A percentile compares a stretch with the other conserved stretches of the same genome.
Evolutionary conservation across 164 flowering plant genomes (phyloP).

Genomic region (Berberis thunbergii): DNA sequence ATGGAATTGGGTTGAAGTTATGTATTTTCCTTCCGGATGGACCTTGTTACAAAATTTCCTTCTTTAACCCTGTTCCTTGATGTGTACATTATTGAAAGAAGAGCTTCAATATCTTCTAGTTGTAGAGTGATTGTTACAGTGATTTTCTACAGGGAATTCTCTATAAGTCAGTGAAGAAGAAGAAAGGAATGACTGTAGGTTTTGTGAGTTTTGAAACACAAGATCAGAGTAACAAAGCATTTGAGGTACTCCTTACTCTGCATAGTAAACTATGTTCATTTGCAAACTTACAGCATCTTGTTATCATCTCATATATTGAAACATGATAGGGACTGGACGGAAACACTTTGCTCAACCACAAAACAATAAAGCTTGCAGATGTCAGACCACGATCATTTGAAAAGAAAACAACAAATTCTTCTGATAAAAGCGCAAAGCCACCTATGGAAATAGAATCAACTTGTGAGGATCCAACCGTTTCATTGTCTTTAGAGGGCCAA

Average conservation of each 20-base stretch:
- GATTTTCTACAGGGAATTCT: conserved; percentile 44
- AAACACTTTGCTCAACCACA: conserved; percentile 49
- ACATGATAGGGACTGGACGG: conserved; percentile 59
- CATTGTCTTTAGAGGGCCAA: conserved; percentile 12
- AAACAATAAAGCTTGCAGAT: conserved; percentile 64
- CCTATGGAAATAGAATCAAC: conserved; percentile 5
- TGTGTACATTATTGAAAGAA: neutral
- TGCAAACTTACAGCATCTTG: neutral
- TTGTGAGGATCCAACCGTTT: conserved; percentile 13
- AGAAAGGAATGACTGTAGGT: conserved; percentile 80
- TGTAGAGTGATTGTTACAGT: conserved; percentile 1
- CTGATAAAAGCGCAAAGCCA: conserved; percentile 12
- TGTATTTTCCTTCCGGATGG: too few relatives aligned
- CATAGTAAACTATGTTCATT: neutral
- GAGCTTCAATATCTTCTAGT: neutral
- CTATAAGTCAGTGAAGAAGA: conserved; percentile 69
- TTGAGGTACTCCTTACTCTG: conserved; percentile 38
- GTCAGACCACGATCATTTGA: conserved; percentile 59
- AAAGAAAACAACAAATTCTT: conserved; percentile 24
- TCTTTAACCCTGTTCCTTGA: neutral
- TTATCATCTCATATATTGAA: conserved; percentile 2
- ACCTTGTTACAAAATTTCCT: too few relatives aligned
- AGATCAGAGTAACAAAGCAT: conserved; percentile 45
- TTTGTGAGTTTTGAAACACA: conserved; percentile 62
- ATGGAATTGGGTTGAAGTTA: too few relatives aligned